Evolutionary conservation across 257 asterid species (phyloP).

Genomic region (Cynanchum wilfordii): DNA sequence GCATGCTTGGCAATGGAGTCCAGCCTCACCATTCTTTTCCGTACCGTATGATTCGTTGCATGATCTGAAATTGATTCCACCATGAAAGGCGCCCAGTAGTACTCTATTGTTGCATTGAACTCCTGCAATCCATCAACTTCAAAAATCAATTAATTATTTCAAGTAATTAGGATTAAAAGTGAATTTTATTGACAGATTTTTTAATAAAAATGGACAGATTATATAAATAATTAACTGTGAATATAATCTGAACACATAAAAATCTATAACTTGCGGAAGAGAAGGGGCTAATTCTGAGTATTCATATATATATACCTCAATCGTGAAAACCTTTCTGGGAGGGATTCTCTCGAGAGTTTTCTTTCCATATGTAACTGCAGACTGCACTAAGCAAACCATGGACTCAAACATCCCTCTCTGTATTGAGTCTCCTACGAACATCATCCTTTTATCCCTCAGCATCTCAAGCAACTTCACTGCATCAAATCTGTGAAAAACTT

Average conservation of each 20-base stretch:
- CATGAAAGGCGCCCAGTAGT: conserved; percentile 93
- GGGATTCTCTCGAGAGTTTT: conserved; percentile 60
- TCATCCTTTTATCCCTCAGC: conserved; percentile 69
- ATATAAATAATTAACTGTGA: too few species aligned
- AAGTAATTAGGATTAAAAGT: too few species aligned
- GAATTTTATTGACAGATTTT: too few species aligned
- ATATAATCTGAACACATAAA: too few species aligned
- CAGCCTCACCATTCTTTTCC: conserved; percentile 61
- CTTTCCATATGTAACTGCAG: conserved; percentile 46
- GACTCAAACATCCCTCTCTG: conserved; percentile 96
- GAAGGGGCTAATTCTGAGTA: too few species aligned
- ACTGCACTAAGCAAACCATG: conserved; percentile 73
- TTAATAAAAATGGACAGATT: too few species aligned
- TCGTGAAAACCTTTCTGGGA: conserved; percentile 62
- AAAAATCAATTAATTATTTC: too few species aligned
- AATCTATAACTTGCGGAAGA: too few species aligned
- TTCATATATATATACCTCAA: conserved; percentile 42
- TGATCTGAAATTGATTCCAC: conserved; percentile 85
- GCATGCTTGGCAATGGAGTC: conserved; percentile 71
- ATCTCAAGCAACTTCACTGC: conserved; percentile 71
- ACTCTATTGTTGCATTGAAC: conserved; percentile 76
- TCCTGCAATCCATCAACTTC: conserved; percentile 34
- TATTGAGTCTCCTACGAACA: conserved; percentile 89
- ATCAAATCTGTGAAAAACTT: conserved; percentile 47
- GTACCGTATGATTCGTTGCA: conserved; percentile 66